phyloP scores from a whole-genome alignment of 2,329 filamentous ascomycete genomes.

The Cyphellophora attinorum region DNA sequence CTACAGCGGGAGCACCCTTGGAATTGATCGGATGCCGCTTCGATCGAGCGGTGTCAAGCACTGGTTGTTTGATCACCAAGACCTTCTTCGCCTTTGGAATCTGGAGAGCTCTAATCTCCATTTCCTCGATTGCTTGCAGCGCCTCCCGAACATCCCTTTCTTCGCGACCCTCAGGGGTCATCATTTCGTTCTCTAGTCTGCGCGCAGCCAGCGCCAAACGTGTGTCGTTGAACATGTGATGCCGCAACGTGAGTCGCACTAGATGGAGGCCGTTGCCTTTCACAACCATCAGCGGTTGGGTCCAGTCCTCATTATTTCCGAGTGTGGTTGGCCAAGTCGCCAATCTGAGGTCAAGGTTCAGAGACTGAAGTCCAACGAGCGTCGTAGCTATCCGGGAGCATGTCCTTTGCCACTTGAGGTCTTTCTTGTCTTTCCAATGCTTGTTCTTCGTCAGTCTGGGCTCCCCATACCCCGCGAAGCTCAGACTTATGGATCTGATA shows the following conservation, averaged over 20 bases:
- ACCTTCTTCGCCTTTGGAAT: background rate
- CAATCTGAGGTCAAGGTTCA: conserved; percentile 13
- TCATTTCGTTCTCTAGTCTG: conserved; percentile 15
- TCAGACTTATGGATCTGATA: conserved; percentile 19
- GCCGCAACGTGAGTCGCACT: conserved; percentile 11
- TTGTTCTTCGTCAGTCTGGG: conserved; percentile 12
- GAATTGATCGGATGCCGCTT: too few species aligned
- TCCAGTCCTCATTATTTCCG: conserved; percentile 10
- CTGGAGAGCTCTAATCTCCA: too few species aligned
- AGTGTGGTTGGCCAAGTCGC: conserved; percentile 17
- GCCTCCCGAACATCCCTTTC: conserved; percentile 8
- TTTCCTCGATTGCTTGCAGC: conserved; percentile 7
- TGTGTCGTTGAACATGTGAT: conserved; percentile 12
- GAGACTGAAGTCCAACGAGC: conserved; percentile 8
- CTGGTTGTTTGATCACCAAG: too few species aligned
- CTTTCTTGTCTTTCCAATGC: conserved; percentile 13
- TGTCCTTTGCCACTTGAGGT: conserved; percentile 13
- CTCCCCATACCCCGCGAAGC: conserved; percentile 15
- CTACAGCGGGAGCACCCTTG: too few species aligned
- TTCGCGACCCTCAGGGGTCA: conserved; percentile 14
- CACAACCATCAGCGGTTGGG: conserved; percentile 10
- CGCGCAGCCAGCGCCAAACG: conserved; percentile 5
- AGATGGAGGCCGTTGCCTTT: conserved; percentile 10
- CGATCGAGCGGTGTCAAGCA: too few species aligned
- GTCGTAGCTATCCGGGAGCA: conserved; percentile 9